Evolutionary conservation across 495 filamentous ascomycete genomes (phyloP).

Genomic region (Xylaria telfairii): DNA sequence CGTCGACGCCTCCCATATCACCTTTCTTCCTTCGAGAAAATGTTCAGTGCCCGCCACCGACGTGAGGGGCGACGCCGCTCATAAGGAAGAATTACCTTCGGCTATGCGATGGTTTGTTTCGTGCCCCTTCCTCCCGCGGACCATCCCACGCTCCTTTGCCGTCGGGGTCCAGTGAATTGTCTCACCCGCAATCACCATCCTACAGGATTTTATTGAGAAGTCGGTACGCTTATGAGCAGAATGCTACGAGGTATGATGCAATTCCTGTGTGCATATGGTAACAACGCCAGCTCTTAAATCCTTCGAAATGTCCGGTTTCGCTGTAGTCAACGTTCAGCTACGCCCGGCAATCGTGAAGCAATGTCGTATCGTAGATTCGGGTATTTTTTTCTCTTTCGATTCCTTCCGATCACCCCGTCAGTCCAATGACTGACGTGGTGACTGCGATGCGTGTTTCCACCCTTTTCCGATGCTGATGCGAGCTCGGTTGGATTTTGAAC

Average conservation of each 20-base stretch:
- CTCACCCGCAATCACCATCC: conserved; percentile 14
- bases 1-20: background rate
- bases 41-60: background rate
- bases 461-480: background rate
- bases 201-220: conserved; percentile 13
- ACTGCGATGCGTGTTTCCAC: background rate
- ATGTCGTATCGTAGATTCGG: background rate
- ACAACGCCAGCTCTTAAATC: background rate
- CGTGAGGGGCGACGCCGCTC: background rate
- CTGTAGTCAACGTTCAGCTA: no score
- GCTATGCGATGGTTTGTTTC: background rate
- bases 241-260: background rate
- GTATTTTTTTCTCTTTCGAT: background rate
- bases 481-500: background rate
- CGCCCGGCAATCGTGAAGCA: no score
- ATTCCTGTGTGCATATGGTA: background rate
- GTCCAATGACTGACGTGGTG: background rate
- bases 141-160: background rate
- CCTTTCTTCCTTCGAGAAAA: background rate
- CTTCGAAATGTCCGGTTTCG: conserved; percentile 13
- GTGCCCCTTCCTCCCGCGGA: conserved; percentile 2
- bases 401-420: background rate
- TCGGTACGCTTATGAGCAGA: background rate
- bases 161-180: background rate
- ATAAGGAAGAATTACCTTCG: background rate